Conservation (phyloP, 225 moss, liverwort and hornwort genomes). For the Sphagnum contortum region DNA sequence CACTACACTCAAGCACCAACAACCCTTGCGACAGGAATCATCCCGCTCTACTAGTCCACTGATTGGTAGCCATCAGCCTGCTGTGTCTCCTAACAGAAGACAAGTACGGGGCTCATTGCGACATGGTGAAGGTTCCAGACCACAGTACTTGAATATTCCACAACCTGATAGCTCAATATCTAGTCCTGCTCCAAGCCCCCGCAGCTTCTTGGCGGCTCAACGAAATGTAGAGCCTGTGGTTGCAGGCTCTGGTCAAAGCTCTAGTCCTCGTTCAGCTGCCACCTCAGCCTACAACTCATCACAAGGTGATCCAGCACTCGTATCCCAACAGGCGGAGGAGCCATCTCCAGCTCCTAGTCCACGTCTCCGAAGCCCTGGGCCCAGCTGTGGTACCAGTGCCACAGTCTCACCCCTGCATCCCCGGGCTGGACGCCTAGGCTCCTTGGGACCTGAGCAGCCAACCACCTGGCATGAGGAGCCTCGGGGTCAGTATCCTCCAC, state of each 20-base stretch:
- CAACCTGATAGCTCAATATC: constrained; percentile 86
- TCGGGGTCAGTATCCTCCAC: constrained; percentile 56
- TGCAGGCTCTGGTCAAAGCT: constrained; percentile 51
- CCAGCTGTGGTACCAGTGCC: constrained; percentile 61
- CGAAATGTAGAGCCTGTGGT: constrained; percentile 46
- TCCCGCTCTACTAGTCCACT: constrained; percentile 85
- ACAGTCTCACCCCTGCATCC: constrained; percentile 87
- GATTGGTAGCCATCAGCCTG: constrained; percentile 49
- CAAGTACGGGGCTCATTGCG: constrained; percentile 49
- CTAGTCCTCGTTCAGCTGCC: constrained; percentile 76
- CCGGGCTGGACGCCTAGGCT: constrained; percentile 28
- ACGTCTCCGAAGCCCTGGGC: constrained; percentile 73
- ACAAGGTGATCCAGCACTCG: constrained; percentile 61
- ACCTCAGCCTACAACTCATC: constrained; percentile 91
- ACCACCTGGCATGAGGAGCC: constrained; percentile 80
- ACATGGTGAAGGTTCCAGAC: constrained; percentile 42
- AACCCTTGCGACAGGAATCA: constrained; percentile 58
- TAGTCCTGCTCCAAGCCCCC: constrained; percentile 88
- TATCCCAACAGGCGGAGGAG: constrained; percentile 43
- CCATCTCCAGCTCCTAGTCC: constrained; percentile 82
- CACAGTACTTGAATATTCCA: constrained; percentile 47
- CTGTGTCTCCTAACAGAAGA: constrained; percentile 41
- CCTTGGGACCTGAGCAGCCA: constrained; percentile 49
- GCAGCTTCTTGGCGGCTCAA: constrained; percentile 26
- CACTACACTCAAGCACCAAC: constrained; percentile 42